A percentile compares a stretch with the other conserved stretches of the same genome.
Conservation (phyloP, 768 basidiomycete genomes). For the Gloeopeniophorella convolvens region DNA sequence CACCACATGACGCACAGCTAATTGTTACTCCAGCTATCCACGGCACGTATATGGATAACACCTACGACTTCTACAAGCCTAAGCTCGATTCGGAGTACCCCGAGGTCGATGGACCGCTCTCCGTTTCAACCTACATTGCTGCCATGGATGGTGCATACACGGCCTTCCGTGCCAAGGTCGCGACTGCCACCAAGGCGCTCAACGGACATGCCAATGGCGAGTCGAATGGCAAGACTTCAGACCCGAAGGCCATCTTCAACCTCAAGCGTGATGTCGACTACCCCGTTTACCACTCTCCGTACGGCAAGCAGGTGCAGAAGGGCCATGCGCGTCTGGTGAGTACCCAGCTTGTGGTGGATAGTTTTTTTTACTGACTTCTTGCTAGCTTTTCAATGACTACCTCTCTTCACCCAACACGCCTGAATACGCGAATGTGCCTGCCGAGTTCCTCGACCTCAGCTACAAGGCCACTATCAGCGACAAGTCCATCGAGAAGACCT, state of each 20-base stretch:
- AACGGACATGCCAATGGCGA: constrained; percentile 29
- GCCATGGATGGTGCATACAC: constrained; percentile 89
- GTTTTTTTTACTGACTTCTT: background rate
- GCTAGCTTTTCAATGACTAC: constrained; percentile 79
- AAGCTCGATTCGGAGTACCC: constrained; percentile 93
- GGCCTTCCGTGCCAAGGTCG: constrained; percentile 76
- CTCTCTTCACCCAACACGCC: constrained; percentile 64
- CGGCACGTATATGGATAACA: constrained; percentile 96
- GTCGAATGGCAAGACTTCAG: constrained; percentile 32
- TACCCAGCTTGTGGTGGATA: constrained; percentile 8
- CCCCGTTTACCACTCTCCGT: constrained; percentile 93
- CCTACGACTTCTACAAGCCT: constrained; percentile 99
- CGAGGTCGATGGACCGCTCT: constrained; percentile 94
- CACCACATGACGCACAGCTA: background rate
- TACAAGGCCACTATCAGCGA: constrained; percentile 79
- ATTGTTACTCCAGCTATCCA: constrained; percentile 62
- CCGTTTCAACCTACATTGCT: constrained; percentile 90
- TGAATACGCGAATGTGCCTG: constrained; percentile 65
- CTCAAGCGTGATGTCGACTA: constrained; percentile 72
- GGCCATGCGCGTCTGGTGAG: constrained; percentile 80
- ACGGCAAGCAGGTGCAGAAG: constrained; percentile 98
- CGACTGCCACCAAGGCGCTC: constrained; percentile 41
- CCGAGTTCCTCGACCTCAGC: constrained; percentile 57
- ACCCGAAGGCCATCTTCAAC: constrained; percentile 49
- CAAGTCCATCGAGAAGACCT: constrained; percentile 93